A percentile compares a stretch with the other conserved stretches of the same genome.
phyloP scores from a whole-genome alignment of 805 yeast species.

The Maudiozyma bulderi region DNA sequence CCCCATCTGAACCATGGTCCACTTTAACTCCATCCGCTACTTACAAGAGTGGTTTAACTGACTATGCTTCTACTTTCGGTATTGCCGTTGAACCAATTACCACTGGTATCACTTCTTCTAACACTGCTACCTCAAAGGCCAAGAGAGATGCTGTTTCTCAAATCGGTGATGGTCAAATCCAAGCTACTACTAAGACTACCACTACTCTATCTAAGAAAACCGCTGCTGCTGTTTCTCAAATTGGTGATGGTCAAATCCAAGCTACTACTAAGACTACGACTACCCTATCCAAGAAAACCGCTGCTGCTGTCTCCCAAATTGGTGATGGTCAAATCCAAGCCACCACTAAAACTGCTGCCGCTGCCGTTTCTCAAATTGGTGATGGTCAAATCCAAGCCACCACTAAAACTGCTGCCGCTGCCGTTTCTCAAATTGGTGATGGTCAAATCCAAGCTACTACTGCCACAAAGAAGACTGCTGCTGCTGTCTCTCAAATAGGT shows the following conservation, averaged over 20 bases:
- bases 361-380: conserved; percentile 20
- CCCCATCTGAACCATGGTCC: conserved; percentile 30
- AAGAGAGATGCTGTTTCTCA: conserved; percentile 22
- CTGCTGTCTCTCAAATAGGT: conserved; percentile 35
- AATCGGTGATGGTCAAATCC: conserved; percentile 11
- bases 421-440: conserved; percentile 48
- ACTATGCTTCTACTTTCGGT: conserved; percentile 31
- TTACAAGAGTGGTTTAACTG: conserved; percentile 29
- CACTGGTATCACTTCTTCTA: conserved; percentile 21
- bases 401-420: conserved; percentile 23
- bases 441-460: conserved; percentile 42
- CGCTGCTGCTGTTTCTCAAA: conserved; percentile 14
- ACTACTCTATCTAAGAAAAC: conserved; percentile 1
- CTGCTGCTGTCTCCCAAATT: conserved; percentile 31
- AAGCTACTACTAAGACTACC: conserved; percentile 2
- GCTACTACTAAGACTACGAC: not conserved
- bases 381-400: conserved; percentile 18
- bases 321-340: conserved; percentile 27
- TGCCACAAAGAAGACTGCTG: conserved; percentile 33
- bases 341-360: conserved; percentile 19
- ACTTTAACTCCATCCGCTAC: conserved; percentile 32
- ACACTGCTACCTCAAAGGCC: conserved; percentile 2
- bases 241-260: conserved; percentile 11
- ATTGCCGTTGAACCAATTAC: conserved; percentile 35
- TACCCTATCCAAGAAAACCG: conserved; percentile 19